phyloP scores from a whole-genome alignment of 129 eudicot species.

The Helianthus tuberosus region DNA sequence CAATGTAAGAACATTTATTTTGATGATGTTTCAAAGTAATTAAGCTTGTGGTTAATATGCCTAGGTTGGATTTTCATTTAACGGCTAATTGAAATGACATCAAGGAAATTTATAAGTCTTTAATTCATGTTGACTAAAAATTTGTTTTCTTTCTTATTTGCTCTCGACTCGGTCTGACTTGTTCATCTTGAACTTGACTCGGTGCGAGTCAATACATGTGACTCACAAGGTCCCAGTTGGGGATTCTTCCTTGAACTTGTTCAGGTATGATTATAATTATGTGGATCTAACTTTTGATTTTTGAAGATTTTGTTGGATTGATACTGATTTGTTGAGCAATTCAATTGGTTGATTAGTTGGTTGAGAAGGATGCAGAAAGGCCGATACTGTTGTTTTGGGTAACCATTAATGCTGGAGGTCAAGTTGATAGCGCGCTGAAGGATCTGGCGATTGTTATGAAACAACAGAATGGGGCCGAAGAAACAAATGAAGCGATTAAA shows the following conservation, averaged over 20 bases:
- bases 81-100: too few species aligned
- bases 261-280: constrained; percentile 50
- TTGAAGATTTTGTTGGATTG: neutral
- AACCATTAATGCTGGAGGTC: constrained; percentile 66
- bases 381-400: constrained; percentile 98
- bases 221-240: constrained; percentile 97
- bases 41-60: too few species aligned
- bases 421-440: constrained; percentile 64
- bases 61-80: too few species aligned
- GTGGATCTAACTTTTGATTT: neutral
- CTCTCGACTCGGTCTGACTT: constrained; percentile 30
- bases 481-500: constrained; percentile 95
- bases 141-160: constrained; percentile 23
- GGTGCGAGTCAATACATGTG: constrained; percentile 78
- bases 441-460: constrained; percentile 99
- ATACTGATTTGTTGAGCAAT: constrained; percentile 1
- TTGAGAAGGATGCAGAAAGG: constrained; percentile 98
- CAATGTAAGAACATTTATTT: too few species aligned
- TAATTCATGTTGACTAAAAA: too few species aligned
- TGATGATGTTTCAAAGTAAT: too few species aligned
- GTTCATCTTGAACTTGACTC: constrained; percentile 46
- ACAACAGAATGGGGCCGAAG: constrained; percentile 95
- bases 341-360: constrained; percentile 51
- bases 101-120: too few species aligned
- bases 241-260: constrained; percentile 93